Evolutionary conservation across 2,329 filamentous ascomycete species (phyloP).

Genomic region (Calycina herbarum): DNA sequence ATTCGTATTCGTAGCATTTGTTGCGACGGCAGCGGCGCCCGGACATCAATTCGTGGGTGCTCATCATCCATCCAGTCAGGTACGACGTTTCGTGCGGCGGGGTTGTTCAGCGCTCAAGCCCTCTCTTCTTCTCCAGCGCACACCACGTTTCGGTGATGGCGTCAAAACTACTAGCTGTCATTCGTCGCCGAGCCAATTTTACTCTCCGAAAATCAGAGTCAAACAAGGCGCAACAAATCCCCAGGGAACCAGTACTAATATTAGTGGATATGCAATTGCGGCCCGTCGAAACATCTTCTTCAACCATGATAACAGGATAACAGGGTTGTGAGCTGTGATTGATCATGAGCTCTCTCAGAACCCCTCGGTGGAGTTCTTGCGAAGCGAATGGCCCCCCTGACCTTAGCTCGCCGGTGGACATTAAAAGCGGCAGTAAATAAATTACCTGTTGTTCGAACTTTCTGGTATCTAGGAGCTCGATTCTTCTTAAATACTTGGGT

Average conservation of each 20-base stretch:
- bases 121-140: conserved; percentile 13
- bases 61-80: conserved; percentile 1
- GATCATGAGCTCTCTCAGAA: conserved; percentile 5
- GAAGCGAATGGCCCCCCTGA: conserved; percentile 1
- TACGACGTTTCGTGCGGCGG: neutral
- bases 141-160: conserved; percentile 27
- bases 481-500: too few species aligned
- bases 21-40: neutral
- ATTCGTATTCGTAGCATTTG: neutral
- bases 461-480: too few species aligned
- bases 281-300: conserved; percentile 15
- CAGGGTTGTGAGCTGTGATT: neutral
- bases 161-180: conserved; percentile 13
- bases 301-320: neutral
- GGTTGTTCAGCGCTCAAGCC: conserved; percentile 10
- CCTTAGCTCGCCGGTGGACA: neutral
- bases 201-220: neutral
- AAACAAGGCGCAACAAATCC: conserved; percentile 12
- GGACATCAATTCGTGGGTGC: neutral
- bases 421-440: too few species aligned
- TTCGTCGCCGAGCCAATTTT: neutral
- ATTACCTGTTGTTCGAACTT: too few species aligned
- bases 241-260: neutral
- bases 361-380: neutral
- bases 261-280: conserved; percentile 11